Base-by-base conservation (phyloP, 176 grass and related monocot species). In the Miscanthus lutarioriparius region DNA sequence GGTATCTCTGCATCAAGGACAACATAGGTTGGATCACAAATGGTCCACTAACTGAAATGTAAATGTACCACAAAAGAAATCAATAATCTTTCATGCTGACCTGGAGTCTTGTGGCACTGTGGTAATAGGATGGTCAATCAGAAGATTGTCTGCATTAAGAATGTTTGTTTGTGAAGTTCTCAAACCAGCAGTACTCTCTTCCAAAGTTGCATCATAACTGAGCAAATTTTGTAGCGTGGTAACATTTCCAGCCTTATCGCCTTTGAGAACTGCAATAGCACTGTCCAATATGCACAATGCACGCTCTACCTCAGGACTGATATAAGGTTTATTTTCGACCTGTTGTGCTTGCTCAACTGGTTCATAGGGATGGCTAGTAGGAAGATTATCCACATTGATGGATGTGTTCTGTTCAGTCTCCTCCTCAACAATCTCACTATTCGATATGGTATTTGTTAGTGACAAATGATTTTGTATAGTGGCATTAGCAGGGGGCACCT, bases 401-500 rank as follows among this genome's bases (percentile, higher is more conserved):
- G 20, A 44, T 75, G 62, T 64, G 35, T 77, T 70, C 12, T 86
- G 84, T 67, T 93, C 84, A 53, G 6, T 70, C 47, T 93, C 94
- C 74, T 93, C 94, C 91, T 96, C 89, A 7, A 89, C 81, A 75
- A 94, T 95, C 88, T 98, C 96, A 81, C 65, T 83, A 83, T 68
- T 78, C 19, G 65, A 85, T 81, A 65, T 40, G 35, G 38, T 45
- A 84, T 88, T 79, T 69, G 64, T 49, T 62, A 33, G 32, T 47
- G 84, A 13, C n/a, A 84, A 30, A 74, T 14, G 38, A 81, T 83
- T 81, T 36, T 88, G 64, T 37, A 51, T 27, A 45, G 65, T 81
- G 76, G 64, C 48, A 75, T 79, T 87, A 26, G 67, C 80, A 51
- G 59, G 80, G 39, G 23, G 17, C 49, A 49, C 69, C 30, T 74